These are phyloP conservation scores for Papilionanthe hybrid DNA, from an alignment of 116 monocot species.

Conservation along the genomic window DNA sequence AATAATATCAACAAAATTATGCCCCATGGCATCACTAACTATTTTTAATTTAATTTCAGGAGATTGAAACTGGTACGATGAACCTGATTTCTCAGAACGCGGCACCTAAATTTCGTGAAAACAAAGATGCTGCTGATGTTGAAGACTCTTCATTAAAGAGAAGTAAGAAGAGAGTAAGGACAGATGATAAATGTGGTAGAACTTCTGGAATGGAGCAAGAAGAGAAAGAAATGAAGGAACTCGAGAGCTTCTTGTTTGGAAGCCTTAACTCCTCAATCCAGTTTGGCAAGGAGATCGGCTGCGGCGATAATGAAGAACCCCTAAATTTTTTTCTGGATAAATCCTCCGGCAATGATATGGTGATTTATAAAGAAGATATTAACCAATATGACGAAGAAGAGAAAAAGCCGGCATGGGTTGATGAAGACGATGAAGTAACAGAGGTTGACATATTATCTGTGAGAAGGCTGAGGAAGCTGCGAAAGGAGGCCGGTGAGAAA, in stretches of 20 bases:
- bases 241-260: constrained; percentile 60
- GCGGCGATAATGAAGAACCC: not conserved
- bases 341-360: constrained; percentile 26
- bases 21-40: too few relatives aligned
- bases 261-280: constrained; percentile 37
- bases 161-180: constrained; percentile 27
- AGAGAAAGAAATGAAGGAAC: constrained; percentile 61
- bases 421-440: constrained; percentile 57
- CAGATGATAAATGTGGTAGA: constrained; percentile 2
- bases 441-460: constrained; percentile 50
- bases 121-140: not conserved
- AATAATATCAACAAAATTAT: too few relatives aligned
- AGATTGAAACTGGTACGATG: not conserved
- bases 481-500: constrained; percentile 40
- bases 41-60: not conserved
- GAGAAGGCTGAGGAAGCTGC: constrained; percentile 61
- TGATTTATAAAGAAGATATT: constrained; percentile 35
- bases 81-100: constrained; percentile 43
- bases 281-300: constrained; percentile 47
- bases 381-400: not conserved
- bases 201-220: constrained; percentile 10
- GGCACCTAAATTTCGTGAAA: not conserved
- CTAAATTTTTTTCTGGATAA: constrained; percentile 36
- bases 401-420: constrained; percentile 66
- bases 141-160: not conserved